Evolutionary conservation across 2,329 filamentous ascomycete species (phyloP), one percentile per base, ranked within the genome.

Genomic region (Fusarium napiforme): DNA sequence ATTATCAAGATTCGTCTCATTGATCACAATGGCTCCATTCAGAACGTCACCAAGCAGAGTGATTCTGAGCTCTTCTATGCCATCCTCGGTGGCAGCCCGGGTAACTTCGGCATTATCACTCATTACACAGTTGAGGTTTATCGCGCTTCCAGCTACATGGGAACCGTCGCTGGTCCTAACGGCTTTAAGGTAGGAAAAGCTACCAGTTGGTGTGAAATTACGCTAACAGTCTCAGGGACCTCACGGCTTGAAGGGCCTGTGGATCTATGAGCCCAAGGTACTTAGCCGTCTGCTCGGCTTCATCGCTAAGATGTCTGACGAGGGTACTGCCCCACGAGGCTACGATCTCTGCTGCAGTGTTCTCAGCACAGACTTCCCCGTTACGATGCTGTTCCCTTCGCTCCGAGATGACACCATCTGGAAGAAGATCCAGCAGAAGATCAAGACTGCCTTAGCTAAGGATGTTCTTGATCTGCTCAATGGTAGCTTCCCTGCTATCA

Each of bases 1-100:
- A 84, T 87, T 11, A 75, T 87, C 3, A 82, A 84, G 19, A 82
- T 85, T 49, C 82, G 86, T 46, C 83, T 88, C 3, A 79, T 90
- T 5, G 84, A 85, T 30, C 84, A 83, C 1, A 78, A 82, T 21
- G 89, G 88, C 0, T 67, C 80, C 16, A 78, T 86, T 30, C 77
- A 86, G 3, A 84, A 83, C 9, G 83, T 89, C 8, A 86, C 83
- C 23, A 85, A 82, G n/a, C 74, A 82, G 0, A 78, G 82, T n/a
- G 84, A 91, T 59, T 73, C 84, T 0, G 89, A 91, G 43, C 82
- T 91, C 1, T 91, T 89, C 79, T 91, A 87, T 83, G 89, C 88
- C 4, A 81, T 90, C 7, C 82, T 85, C 12, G 88, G 89, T 7
- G 88, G 89, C 6, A 89, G 89, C 6, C 87, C 86, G 0, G 88